phyloP scores from a whole-genome alignment of 2,329 filamentous ascomycete species.

The Trichoderma simmonsii region DNA sequence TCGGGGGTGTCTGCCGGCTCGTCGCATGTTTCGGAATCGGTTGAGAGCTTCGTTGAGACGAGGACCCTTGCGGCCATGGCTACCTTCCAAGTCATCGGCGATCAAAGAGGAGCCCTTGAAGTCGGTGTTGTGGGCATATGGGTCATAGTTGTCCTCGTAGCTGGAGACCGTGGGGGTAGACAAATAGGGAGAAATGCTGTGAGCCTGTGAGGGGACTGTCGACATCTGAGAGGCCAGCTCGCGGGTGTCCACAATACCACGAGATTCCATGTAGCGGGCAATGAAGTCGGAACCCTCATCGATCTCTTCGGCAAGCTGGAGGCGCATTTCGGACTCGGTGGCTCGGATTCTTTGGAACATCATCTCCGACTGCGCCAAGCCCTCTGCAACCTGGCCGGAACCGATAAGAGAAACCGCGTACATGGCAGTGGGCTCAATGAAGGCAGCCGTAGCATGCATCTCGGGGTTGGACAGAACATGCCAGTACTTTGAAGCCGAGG shows the following conservation, averaged over 20 bases:
- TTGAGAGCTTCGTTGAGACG: constrained; percentile 76
- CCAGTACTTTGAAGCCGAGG: constrained; percentile 78
- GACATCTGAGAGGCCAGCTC: constrained; percentile 47
- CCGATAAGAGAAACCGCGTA: constrained; percentile 85
- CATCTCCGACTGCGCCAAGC: constrained; percentile 70
- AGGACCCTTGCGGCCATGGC: constrained; percentile 67
- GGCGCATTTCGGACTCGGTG: constrained; percentile 46
- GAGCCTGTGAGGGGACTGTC: constrained; percentile 43
- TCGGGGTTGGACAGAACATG: constrained; percentile 63
- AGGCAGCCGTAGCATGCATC: constrained; percentile 56
- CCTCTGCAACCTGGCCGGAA: constrained; percentile 79
- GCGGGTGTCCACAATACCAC: constrained; percentile 54
- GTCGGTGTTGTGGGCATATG: constrained; percentile 85
- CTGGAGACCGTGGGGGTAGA: constrained; percentile 56
- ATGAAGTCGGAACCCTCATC: constrained; percentile 80
- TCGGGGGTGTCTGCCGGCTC: constrained; percentile 82
- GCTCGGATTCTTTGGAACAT: constrained; percentile 85
- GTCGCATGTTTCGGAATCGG: constrained; percentile 90
- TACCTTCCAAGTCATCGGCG: constrained; percentile 82
- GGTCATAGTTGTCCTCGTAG: constrained; percentile 82
- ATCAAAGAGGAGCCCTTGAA: constrained; percentile 91
- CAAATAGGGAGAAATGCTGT: constrained; percentile 47
- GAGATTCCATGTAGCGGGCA: constrained; percentile 55
- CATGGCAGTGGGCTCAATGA: constrained; percentile 88
- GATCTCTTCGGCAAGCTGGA: constrained; percentile 70